phyloP scores from a whole-genome alignment of 2,329 filamentous ascomycete species.

The Monosporascus sp. region DNA sequence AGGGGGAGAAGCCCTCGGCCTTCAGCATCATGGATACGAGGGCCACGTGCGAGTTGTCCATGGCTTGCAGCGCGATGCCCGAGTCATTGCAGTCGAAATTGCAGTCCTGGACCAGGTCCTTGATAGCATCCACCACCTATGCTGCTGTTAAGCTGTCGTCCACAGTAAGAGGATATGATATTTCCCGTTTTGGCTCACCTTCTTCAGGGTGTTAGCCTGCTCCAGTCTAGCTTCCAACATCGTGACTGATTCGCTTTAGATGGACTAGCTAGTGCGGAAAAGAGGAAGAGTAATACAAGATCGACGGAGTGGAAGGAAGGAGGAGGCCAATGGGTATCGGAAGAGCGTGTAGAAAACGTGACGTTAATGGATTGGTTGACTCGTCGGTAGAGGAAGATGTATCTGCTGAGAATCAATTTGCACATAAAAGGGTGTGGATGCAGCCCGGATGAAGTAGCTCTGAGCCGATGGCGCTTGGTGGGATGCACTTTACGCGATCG shows the following conservation, averaged over 20 bases:
- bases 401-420: background rate
- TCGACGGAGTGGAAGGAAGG: background rate
- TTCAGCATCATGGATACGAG: conserved; percentile 99
- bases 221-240: conserved; percentile 98
- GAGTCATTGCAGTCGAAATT: conserved; percentile 99
- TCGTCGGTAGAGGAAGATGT: background rate
- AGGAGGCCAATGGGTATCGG: background rate
- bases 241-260: conserved; percentile 27
- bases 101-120: conserved; percentile 98
- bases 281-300: background rate
- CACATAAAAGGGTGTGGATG: conserved; percentile 3
- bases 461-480: background rate
- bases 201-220: conserved; percentile 91
- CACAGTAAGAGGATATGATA: background rate
- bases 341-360: background rate
- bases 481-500: conserved; percentile 1
- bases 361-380: background rate
- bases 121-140: conserved; percentile 97
- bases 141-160: conserved; percentile 13
- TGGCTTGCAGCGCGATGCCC: conserved; percentile 94
- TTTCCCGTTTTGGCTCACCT: conserved; percentile 49
- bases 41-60: conserved; percentile 99
- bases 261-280: background rate
- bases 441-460: background rate
- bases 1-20: conserved; percentile 88